These are phyloP conservation scores for Trametes cingulata DNA, from an alignment of 768 basidiomycete genomes.

Conservation along the genomic window DNA sequence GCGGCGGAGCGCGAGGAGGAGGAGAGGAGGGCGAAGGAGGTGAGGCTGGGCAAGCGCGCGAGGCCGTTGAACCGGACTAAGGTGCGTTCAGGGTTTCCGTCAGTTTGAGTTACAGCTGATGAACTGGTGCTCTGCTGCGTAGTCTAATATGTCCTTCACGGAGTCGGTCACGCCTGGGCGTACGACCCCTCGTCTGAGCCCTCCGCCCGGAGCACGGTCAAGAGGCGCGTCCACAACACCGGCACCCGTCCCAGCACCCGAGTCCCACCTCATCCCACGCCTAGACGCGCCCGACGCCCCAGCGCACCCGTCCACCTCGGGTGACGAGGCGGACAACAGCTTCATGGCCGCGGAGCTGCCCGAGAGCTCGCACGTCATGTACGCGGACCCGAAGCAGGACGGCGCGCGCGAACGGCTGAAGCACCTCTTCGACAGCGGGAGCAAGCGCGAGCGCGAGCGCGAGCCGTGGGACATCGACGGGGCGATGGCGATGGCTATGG, in stretches of 20 bases:
- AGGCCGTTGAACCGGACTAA: constrained; percentile 40
- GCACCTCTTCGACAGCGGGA: constrained; percentile 46
- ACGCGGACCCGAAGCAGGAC: constrained; percentile 66
- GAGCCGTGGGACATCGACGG: constrained; percentile 14
- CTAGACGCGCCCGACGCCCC: constrained; percentile 25
- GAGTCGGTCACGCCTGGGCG: neutral
- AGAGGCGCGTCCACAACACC: neutral
- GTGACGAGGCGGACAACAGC: constrained; percentile 29
- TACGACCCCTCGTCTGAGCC: neutral
- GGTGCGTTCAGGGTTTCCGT: constrained; percentile 29
- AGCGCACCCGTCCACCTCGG: neutral
- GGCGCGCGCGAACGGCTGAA: constrained; percentile 60
- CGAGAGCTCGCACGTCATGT: constrained; percentile 47
- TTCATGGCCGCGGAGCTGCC: constrained; percentile 7
- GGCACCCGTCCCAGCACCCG: neutral
- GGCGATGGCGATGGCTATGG: neutral
- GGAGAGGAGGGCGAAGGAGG: constrained; percentile 13
- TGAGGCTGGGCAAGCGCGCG: constrained; percentile 36
- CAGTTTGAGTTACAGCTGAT: neutral
- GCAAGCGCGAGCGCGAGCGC: neutral
- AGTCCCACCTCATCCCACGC: neutral
- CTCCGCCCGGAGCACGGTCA: neutral
- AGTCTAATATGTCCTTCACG: constrained; percentile 12
- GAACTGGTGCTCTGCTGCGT: neutral
- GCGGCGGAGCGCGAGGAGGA: constrained; percentile 32